Percentiles rank a stretch among this genome's conserved stretches.
phyloP scores from a whole-genome alignment of 139 green algal species.

The Chlamydomonas sphaeroides region DNA sequence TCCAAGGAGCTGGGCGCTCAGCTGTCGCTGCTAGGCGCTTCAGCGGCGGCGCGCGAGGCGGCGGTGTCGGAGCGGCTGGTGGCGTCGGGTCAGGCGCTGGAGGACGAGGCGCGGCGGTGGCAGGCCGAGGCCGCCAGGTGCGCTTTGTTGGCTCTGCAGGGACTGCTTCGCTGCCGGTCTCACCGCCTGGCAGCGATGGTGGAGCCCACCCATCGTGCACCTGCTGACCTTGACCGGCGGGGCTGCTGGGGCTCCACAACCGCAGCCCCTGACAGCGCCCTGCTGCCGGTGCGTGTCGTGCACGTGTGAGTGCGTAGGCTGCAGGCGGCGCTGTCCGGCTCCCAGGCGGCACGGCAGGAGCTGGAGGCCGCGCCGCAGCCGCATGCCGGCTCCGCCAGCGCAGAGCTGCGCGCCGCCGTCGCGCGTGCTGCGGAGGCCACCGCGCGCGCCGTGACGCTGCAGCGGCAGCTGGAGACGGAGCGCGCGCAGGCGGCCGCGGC shows the following conservation, averaged over 20 bases:
- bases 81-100: background rate
- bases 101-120: constrained; percentile 20
- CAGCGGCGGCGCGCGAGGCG: constrained; percentile 36
- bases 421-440: constrained; percentile 15
- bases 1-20: constrained; percentile 52
- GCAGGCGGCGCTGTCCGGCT: constrained; percentile 33
- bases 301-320: too few species aligned
- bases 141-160: too few species aligned
- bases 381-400: background rate
- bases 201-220: too few species aligned
- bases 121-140: constrained; percentile 31
- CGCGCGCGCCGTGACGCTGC: constrained; percentile 26
- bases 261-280: too few species aligned
- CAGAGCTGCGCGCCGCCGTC: background rate
- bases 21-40: constrained; percentile 44
- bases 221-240: too few species aligned
- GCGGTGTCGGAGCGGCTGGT: constrained; percentile 24
- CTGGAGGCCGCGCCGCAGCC: constrained; percentile 28
- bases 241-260: too few species aligned
- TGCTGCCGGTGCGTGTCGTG: too few species aligned
- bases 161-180: too few species aligned
- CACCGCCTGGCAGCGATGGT: too few species aligned
- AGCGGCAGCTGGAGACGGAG: constrained; percentile 51
- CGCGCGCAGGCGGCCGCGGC: constrained; percentile 37
- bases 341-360: constrained; percentile 32